Base-by-base conservation (phyloP, 1,284 basidiomycete genomes). In the Fomitopsis pinicola region DNA sequence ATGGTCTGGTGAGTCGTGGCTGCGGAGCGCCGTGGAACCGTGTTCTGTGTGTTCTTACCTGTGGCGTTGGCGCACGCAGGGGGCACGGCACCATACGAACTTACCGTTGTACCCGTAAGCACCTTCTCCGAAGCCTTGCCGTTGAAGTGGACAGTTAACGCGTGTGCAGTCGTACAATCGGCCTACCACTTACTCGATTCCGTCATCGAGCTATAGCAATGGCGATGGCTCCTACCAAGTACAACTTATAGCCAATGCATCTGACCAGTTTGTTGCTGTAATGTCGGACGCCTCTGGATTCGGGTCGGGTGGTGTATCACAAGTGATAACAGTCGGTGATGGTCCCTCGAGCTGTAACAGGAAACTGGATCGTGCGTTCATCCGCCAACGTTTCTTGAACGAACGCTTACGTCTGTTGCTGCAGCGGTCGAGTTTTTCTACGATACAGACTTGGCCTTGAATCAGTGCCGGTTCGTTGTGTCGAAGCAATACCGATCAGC, bases 271-370 rank as follows among this genome's bases (percentile, higher is more conserved):
- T 59, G 59, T 91, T 12, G 65, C 87, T 22, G 80, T 83, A 42
- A 88, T 92, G 87, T 90, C 86, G 26, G 91, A 92, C 70, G 77
- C 83, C 19, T 82, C 81, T 52, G 88, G 88, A 0, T 89, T 87
- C 69, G 87, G 76, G 48, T 76, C 84, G 9, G 89, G 89, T 7
- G 89, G 88, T 19, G 78, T 79, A 6, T 82, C 86, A 1, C 63
- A 73, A 40, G 50, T 88, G 1, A 68, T 88, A 42, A 80, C 76
- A 0, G 83, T 85, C 4, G 84, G 79, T 44, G 63, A 73, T 10
- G 71, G 77, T 17, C 78, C 79, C 50, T 78, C 78, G 7, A 74
- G 68, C 22, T 92, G 90, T 71, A 79, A 86, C 64, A 82, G 81
- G 0, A 77, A 77, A 10, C 71, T 75, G 64, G 76, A 79, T 59